These are phyloP conservation scores for Sclerotinia nivalis DNA, from an alignment of 2,329 filamentous ascomycete species.

Conservation along the genomic window DNA sequence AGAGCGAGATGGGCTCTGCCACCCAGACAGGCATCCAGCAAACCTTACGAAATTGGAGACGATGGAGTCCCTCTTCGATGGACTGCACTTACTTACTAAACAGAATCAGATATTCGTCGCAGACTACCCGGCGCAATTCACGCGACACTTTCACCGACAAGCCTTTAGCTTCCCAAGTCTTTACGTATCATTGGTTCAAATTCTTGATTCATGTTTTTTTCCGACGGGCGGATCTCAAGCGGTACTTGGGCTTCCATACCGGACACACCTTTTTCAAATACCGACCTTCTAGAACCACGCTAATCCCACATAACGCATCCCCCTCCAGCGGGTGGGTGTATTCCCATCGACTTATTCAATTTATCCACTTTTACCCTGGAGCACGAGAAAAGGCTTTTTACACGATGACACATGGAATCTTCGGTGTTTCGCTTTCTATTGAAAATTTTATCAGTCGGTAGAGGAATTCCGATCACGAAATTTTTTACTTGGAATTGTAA, in stretches of 20 bases:
- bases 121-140: not conserved
- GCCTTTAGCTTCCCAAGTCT: not conserved
- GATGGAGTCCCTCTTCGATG: slow-evolving; percentile 62
- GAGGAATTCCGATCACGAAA: slow-evolving; percentile 16
- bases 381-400: slow-evolving; percentile 12
- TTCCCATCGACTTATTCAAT: slow-evolving; percentile 4
- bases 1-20: slow-evolving; percentile 69
- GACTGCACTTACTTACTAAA: slow-evolving; percentile 45
- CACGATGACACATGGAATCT: slow-evolving; percentile 20
- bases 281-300: slow-evolving; percentile 20
- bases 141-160: not conserved
- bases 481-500: not conserved
- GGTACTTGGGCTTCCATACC: slow-evolving; percentile 10
- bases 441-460: slow-evolving; percentile 15
- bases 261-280: slow-evolving; percentile 6
- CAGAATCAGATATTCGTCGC: not conserved
- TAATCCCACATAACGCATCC: not conserved
- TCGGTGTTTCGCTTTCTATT: not conserved
- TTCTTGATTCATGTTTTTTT: not conserved
- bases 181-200: not conserved
- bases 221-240: slow-evolving; percentile 9
- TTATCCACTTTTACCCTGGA: slow-evolving; percentile 18
- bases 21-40: slow-evolving; percentile 56
- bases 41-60: slow-evolving; percentile 56
- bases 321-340: not conserved